Base-by-base conservation (phyloP, 2,329 filamentous ascomycete species). In the Neofusicoccum sp. region DNA sequence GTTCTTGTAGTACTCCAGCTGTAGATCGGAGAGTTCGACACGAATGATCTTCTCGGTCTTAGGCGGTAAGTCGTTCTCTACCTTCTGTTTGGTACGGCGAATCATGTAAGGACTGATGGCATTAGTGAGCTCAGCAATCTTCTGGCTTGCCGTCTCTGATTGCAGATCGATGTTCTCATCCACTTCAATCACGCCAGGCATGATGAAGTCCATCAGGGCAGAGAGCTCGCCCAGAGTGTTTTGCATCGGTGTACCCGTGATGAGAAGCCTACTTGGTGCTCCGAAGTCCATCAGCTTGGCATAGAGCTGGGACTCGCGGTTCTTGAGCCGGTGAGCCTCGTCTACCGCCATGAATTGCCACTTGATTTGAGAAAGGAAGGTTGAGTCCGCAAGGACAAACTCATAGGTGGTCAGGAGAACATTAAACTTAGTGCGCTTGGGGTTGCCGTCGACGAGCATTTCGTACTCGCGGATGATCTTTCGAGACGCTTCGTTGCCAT, bases 1-100 rank as follows among this genome's bases (percentile, higher is more conserved):
- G 73, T 98, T 98, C 79, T 98, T 98, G 82, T 99, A 99, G 77
- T 97, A 98, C 67, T 99, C 94, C 8, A 98, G 83, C 74, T 99
- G 95, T 33, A 98, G 89, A 76, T 99, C 95, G 0, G 95, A 96
- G 56, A 99, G 83, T 77, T 98, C 95, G 44, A 99, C 95, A 62
- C 96, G 92, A 74, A 99, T 96, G 68, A 99, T 99, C 81, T 98
- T 99, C 76, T 99, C 95, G 0, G 92, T 97, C 81, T 99, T 99
- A 0, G 94, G 93, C 11, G 95, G 95, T 31, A 99, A 81, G 69
- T 99, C 95, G 28, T 93, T 96, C 76, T 98, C 95, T 6, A 99
- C 96, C 63, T 95, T 97, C 73, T 97, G 92, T 78, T 99, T 99
- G 16, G 95, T 98, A 58, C 95, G 90, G 43, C 95, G 92, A 59